Evolutionary conservation across 371 early-diverging fungal species (phyloP), one percentile per base, ranked within the genome.

Genomic region (Syncephalastrum contaminatum): DNA sequence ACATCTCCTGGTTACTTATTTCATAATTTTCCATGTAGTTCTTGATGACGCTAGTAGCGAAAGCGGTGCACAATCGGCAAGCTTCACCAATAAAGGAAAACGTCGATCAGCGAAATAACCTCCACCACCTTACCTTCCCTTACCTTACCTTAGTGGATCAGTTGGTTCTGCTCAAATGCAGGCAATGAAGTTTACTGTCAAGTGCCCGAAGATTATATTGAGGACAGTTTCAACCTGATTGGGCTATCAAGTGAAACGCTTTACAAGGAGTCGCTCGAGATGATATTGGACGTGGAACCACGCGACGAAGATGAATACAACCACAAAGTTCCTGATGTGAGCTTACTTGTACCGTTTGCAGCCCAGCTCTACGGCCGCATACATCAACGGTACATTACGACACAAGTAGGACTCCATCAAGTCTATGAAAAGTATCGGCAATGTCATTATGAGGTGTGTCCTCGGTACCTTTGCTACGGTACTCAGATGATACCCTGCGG

Each of bases 151-250:
- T 66, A 84, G 59, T 97, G 97, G 96, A 87, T 95, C 36, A 80
- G 84, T n/a, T 94, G 95, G 94, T 97, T 92, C 72, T 90, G 89
- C 62, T 84, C 88, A 4, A 73, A 85, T 44, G 73, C 79, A 21
- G 90, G 91, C 27, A 82, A 91, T 63, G 90, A 89, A 60, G 88
- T 83, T 63, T 93, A 89, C 72, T 85, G 87, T 46, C 88, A 90
- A 60, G 88, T 95, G 2, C 85, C 89, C 42, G 89, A 88, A 53
- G 87, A 87, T 24, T 95, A 88, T 67, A 92, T 93, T 54, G 85
- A 86, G 60, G 98, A 98, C 73, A 82, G 90, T 49, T 98, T 98
- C 70, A 97, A 98, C 73, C 70, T 97, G 43, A 88, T 89, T 24
- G 97, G 97, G 14, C 73, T 98, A 43, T 81, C 79, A 56, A 73